These are phyloP conservation scores for Westerdykella sp. DNA, from an alignment of 2,329 filamentous ascomycete genomes.

Conservation along the genomic window DNA sequence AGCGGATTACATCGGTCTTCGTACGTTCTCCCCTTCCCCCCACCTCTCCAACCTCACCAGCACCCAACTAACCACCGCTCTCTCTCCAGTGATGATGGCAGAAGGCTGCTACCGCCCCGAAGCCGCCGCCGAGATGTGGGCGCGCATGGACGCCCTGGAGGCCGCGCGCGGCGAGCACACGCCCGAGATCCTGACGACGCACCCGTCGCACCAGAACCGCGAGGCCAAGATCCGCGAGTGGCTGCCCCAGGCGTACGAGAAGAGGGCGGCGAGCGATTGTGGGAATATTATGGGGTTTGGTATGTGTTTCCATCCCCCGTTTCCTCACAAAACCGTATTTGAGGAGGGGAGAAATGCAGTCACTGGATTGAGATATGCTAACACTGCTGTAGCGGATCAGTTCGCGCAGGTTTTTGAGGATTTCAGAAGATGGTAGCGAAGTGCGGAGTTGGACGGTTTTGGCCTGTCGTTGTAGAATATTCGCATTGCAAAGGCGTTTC, in stretches of 20 bases:
- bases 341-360: too few relatives aligned
- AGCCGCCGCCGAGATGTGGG: constrained; percentile 58
- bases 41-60: constrained; percentile 6
- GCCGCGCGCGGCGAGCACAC: constrained; percentile 44
- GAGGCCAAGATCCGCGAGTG: constrained; percentile 60
- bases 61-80: too few relatives aligned
- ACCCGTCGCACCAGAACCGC: constrained; percentile 63
- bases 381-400: too few relatives aligned
- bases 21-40: constrained; percentile 21
- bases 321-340: not conserved
- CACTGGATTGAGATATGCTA: too few relatives aligned
- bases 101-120: constrained; percentile 69
- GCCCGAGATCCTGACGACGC: constrained; percentile 69
- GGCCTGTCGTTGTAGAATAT: too few relatives aligned
- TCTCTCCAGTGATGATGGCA: constrained; percentile 62
- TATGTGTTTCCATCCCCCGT: not conserved
- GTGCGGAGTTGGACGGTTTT: too few relatives aligned
- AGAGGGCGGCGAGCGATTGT: not conserved
- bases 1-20: constrained; percentile 72
- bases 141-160: constrained; percentile 53
- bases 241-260: constrained; percentile 20
- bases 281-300: not conserved
- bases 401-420: too few relatives aligned
- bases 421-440: too few relatives aligned
- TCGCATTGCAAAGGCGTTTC: too few relatives aligned